phyloP scores from a whole-genome alignment of 805 yeast genomes.

The Cyberlindnera misumaiensis region DNA sequence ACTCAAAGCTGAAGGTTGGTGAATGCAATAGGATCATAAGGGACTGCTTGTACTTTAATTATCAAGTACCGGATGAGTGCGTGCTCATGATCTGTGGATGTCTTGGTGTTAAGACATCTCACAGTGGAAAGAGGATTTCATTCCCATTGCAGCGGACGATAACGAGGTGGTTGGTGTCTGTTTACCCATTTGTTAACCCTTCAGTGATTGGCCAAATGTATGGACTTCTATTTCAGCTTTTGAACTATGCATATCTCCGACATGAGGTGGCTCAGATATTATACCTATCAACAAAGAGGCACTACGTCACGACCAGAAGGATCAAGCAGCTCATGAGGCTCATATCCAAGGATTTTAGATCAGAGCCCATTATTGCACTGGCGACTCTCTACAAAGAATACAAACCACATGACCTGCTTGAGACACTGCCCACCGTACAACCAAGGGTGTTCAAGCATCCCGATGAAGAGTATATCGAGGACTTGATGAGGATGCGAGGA shows the following conservation, averaged over 20 bases:
- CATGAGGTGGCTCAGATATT: slow-evolving; percentile 28
- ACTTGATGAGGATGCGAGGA: slow-evolving; percentile 3
- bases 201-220: slow-evolving; percentile 13
- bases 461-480: slow-evolving; percentile 7
- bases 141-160: slow-evolving; percentile 22
- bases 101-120: slow-evolving; percentile 24
- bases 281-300: slow-evolving; percentile 25
- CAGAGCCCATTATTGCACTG: slow-evolving; percentile 19
- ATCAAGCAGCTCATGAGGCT: slow-evolving; percentile 20
- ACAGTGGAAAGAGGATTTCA: slow-evolving; percentile 16
- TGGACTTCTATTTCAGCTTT: slow-evolving; percentile 27
- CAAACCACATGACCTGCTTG: slow-evolving; percentile 20
- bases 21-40: slow-evolving; percentile 18
- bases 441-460: slow-evolving; percentile 22
- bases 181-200: slow-evolving; percentile 20
- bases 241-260: slow-evolving; percentile 31
- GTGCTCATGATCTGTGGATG: slow-evolving; percentile 24
- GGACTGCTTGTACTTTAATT: slow-evolving; percentile 25
- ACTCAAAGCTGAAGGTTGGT: not conserved
- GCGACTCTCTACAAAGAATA: slow-evolving; percentile 18
- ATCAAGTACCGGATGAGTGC: slow-evolving; percentile 18
- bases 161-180: slow-evolving; percentile 29
- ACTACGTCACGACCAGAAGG: slow-evolving; percentile 26
- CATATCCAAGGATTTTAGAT: slow-evolving; percentile 11
- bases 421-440: slow-evolving; percentile 20